These are phyloP conservation scores for Ormosia semicastrata DNA, from an alignment of 306 rosid species.

Conservation along the genomic window DNA sequence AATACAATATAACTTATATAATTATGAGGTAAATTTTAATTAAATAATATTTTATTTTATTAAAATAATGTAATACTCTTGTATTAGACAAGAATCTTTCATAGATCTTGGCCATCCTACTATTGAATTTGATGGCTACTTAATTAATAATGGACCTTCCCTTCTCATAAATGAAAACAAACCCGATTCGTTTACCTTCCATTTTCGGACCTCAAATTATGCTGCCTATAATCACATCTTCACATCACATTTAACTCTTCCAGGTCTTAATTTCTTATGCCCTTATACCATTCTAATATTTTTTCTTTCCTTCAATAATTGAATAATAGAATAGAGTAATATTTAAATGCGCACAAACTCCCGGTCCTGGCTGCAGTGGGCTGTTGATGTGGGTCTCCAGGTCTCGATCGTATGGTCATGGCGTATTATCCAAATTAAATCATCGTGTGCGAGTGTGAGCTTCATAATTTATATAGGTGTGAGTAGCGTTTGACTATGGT, in stretches of 20 bases:
- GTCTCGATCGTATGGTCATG: neutral
- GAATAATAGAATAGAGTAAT: neutral
- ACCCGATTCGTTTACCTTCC: neutral
- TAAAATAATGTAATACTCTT: too few species aligned
- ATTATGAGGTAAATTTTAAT: too few species aligned
- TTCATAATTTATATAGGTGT: neutral
- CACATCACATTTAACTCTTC: neutral
- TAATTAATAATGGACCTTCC: slow-evolving; percentile 19
- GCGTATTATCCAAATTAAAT: neutral
- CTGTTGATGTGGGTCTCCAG: neutral
- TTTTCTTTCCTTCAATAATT: neutral
- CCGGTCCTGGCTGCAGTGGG: too few species aligned
- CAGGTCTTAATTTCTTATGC: neutral
- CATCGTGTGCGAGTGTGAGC: neutral
- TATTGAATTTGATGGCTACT: slow-evolving; percentile 9
- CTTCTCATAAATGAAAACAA: neutral
- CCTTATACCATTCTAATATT: neutral
- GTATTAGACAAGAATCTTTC: too few species aligned
- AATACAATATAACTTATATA: too few species aligned
- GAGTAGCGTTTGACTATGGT: neutral
- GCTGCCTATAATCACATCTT: too few species aligned
- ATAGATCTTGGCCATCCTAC: neutral
- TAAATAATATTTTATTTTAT: too few species aligned
- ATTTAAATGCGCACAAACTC: neutral
- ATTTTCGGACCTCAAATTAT: neutral